phyloP scores from a whole-genome alignment of 2,329 filamentous ascomycete genomes.

The Calycina herbarum region DNA sequence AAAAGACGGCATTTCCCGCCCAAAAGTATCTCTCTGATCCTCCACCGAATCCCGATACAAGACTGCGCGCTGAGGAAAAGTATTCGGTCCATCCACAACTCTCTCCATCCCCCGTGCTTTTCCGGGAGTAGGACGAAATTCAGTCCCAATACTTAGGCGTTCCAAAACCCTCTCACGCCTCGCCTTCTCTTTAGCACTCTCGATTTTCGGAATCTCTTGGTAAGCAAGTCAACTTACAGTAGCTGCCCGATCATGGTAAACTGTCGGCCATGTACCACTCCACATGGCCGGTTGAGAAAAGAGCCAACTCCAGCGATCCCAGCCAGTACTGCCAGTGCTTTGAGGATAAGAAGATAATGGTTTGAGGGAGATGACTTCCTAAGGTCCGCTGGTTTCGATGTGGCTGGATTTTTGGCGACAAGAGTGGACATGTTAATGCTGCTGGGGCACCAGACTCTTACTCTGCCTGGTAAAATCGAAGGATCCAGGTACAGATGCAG shows the following conservation, averaged over 20 bases:
- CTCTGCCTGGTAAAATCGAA: neutral
- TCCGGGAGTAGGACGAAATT: neutral
- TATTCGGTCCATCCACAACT: neutral
- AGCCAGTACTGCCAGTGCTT: neutral
- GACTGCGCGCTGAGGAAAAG: neutral
- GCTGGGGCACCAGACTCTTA: neutral
- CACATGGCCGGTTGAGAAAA: too few relatives aligned
- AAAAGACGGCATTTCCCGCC: too few relatives aligned
- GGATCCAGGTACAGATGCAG: slow-evolving; percentile 1
- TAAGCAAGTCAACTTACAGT: too few relatives aligned
- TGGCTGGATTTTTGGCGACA: neutral
- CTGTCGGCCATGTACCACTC: too few relatives aligned
- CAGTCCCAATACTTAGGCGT: neutral
- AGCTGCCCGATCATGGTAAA: too few relatives aligned
- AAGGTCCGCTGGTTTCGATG: neutral
- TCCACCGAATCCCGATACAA: neutral
- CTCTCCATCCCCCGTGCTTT: neutral
- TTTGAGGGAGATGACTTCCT: neutral
- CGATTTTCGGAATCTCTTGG: too few relatives aligned
- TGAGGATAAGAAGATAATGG: neutral
- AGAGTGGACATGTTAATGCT: neutral
- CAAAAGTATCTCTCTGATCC: too few relatives aligned
- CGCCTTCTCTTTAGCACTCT: too few relatives aligned
- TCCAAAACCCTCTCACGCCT: neutral
- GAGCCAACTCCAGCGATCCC: too few relatives aligned